Evolutionary conservation across 1,284 basidiomycete species (phyloP).

Genomic region (Leccinum griseonigrum): DNA sequence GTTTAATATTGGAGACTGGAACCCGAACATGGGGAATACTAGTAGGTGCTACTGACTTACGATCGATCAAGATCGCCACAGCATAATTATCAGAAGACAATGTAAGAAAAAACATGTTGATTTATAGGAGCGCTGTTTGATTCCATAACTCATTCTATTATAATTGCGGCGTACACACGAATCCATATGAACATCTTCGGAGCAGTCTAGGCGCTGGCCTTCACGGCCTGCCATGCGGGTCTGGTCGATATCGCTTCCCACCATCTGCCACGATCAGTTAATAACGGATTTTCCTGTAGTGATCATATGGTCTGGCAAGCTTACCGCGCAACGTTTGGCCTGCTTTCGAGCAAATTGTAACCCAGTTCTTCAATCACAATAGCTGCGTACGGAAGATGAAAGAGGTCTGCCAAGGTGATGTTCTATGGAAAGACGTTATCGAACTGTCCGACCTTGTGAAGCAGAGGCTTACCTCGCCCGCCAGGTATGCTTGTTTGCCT

Average conservation of each 20-base stretch:
- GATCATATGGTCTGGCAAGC: background rate
- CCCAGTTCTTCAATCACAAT: conserved; percentile 32
- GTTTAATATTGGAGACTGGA: background rate
- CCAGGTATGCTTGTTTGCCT: conserved; percentile 27
- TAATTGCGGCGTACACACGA: background rate
- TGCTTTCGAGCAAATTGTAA: conserved; percentile 21
- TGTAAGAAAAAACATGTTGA: background rate
- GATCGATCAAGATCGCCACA: background rate
- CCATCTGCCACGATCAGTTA: conserved; percentile 32
- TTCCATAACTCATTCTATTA: background rate
- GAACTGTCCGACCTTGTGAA: background rate
- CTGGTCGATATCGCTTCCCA: conserved; percentile 36
- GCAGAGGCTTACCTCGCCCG: conserved; percentile 27
- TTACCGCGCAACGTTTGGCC: conserved; percentile 31
- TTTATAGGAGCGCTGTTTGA: background rate
- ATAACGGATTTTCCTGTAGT: background rate
- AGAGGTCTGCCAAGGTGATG: conserved; percentile 55
- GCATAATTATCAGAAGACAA: background rate
- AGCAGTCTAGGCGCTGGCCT: conserved; percentile 22
- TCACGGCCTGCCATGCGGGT: conserved; percentile 39
- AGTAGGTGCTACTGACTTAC: background rate
- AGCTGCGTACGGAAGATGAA: conserved; percentile 49
- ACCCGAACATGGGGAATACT: no score
- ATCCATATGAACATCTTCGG: background rate
- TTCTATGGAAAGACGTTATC: conserved; percentile 27